These are phyloP conservation scores for Floccularia luteovirens DNA, from an alignment of 768 basidiomycete species.

Conservation along the genomic window DNA sequence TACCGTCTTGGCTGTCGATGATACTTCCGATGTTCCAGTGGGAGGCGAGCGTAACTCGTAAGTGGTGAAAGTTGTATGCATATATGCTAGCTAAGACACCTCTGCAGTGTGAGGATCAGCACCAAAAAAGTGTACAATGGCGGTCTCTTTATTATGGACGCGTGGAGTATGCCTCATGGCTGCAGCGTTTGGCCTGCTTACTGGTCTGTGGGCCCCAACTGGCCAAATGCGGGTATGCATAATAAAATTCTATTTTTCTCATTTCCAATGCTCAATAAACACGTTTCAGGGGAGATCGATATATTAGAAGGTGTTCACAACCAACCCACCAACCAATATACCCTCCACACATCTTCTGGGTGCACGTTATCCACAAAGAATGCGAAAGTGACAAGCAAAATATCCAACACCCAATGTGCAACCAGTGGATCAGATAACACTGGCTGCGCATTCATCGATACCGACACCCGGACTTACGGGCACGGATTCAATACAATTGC, in stretches of 20 bases:
- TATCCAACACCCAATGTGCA: slow-evolving; percentile 26
- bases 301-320: slow-evolving; percentile 68
- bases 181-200: slow-evolving; percentile 59
- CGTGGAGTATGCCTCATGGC: slow-evolving; percentile 63
- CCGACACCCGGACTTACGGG: slow-evolving; percentile 29
- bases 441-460: slow-evolving; percentile 44
- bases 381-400: slow-evolving; percentile 14
- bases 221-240: slow-evolving; percentile 45
- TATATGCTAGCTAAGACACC: slow-evolving; percentile 3
- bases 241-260: not conserved
- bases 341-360: slow-evolving; percentile 50
- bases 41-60: slow-evolving; percentile 53
- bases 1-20: slow-evolving; percentile 58
- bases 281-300: slow-evolving; percentile 52
- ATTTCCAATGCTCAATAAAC: not conserved
- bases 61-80: slow-evolving; percentile 11
- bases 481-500: slow-evolving; percentile 32
- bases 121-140: slow-evolving; percentile 51
- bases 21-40: slow-evolving; percentile 33
- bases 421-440: slow-evolving; percentile 30
- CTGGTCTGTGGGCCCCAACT: slow-evolving; percentile 43
- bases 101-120: slow-evolving; percentile 56
- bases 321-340: slow-evolving; percentile 50
- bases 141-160: slow-evolving; percentile 75
- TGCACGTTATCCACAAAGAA: slow-evolving; percentile 25